Evolutionary conservation across 768 basidiomycete species (phyloP), one percentile per base, ranked within the genome.

Genomic region (Boletellus sp.): DNA sequence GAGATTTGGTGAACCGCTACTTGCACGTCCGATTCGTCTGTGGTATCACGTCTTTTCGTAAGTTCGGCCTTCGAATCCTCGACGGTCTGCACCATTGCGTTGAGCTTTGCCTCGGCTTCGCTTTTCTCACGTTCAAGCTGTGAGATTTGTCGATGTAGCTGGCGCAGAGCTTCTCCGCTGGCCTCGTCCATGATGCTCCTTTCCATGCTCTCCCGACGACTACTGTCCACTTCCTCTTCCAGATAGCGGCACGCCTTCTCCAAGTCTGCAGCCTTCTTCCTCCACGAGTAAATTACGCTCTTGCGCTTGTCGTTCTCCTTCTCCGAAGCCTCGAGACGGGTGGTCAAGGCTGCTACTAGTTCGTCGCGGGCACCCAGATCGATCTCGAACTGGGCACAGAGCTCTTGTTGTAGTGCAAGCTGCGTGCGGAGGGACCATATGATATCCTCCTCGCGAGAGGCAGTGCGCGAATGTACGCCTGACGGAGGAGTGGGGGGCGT

Each of bases 191-290:
- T 94, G 35, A 94, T 70, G 54, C 90, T 88, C 17, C 84, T 73
- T 52, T 88, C 86, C 66, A 91, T 72, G 59, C 85, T 89, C 60
- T 90, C 89, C 57, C 88, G 83, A 35, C 92, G 76, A 37, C 86
- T 87, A 7, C 80, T 75, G 53, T 97, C 94, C 24, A 94, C 87
- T 62, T 94, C 88, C 62, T 94, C 92, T 72, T 95, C 87, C 26
- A 86, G 73, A 48, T 74, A 70, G 15, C 81, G 76, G 45, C 84
- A 83, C 52, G 79, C 72, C 54, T 73, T 77, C 69, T 91, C 87
- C 41, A 92, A 70, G 54, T 90, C 87, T 46, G 74, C 73, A 3
- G 90, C 84, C 55, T 87, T 87, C 72, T 86, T 87, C 72, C 83
- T 86, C 84, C 87, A 89, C 16, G 70, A 70, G 34, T 77, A 72